Percentiles rank a stretch among this genome's conserved stretches.
Conservation (phyloP, 345 rosid genomes). For the Carallia pectinifolia region DNA sequence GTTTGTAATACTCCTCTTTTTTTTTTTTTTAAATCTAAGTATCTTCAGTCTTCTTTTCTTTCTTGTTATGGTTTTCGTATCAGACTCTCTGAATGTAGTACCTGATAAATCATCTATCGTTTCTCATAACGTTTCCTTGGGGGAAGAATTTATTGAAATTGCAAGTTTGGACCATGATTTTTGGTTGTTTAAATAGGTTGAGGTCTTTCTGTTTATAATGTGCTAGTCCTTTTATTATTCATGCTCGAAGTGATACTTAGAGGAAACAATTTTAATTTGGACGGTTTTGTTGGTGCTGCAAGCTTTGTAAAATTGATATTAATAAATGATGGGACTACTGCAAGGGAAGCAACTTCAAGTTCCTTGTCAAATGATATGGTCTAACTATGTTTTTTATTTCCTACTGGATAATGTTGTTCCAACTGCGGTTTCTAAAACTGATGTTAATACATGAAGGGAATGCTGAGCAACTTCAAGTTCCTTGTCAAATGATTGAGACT, state of each 20-base stretch:
- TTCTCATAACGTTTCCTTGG: conserved; percentile 69
- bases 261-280: conserved; percentile 52
- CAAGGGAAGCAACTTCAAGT: conserved; percentile 52
- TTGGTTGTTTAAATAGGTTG: conserved; percentile 9
- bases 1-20: neutral
- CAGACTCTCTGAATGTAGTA: conserved; percentile 76
- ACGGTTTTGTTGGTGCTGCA: conserved; percentile 74
- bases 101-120: conserved; percentile 77
- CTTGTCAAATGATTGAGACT: too few species aligned
- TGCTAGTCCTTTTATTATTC: conserved; percentile 29
- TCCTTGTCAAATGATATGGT: neutral
- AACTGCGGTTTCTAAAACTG: too few species aligned
- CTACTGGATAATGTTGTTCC: too few species aligned
- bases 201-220: conserved; percentile 13
- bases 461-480: too few species aligned
- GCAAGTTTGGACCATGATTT: conserved; percentile 48
- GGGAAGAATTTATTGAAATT: conserved; percentile 79
- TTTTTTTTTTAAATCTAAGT: conserved; percentile 29
- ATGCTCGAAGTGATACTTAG: conserved; percentile 63
- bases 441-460: too few species aligned
- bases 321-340: conserved; percentile 57
- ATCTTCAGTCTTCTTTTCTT: conserved; percentile 70
- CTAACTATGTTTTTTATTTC: too few species aligned
- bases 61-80: conserved; percentile 70
- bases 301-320: conserved; percentile 84